Evolutionary conservation across 2,329 filamentous ascomycete species (phyloP).

Genomic region (Exophiala alcalophila): DNA sequence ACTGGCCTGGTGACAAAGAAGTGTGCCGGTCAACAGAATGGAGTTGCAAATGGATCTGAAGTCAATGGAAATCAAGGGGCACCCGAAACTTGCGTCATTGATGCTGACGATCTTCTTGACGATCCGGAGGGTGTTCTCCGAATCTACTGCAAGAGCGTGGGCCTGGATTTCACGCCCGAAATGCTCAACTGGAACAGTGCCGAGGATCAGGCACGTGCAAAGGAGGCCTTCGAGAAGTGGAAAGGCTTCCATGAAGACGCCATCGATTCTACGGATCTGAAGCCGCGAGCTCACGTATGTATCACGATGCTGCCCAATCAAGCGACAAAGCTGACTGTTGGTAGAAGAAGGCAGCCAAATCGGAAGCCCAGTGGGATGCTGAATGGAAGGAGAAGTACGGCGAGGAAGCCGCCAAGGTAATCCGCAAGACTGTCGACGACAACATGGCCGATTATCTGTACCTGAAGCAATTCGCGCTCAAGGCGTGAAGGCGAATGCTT

Average conservation of each 20-base stretch:
- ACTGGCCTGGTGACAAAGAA: conserved; percentile 68
- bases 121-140: conserved; percentile 72
- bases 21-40: conserved; percentile 47
- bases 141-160: conserved; percentile 77
- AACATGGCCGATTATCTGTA: conserved; percentile 63
- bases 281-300: conserved; percentile 53
- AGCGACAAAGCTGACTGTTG: conserved; percentile 24
- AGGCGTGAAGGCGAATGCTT: conserved; percentile 37
- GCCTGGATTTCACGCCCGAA: conserved; percentile 67
- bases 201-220: conserved; percentile 66
- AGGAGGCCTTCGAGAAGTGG: conserved; percentile 89
- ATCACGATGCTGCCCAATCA: background rate
- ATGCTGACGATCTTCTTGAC: conserved; percentile 91
- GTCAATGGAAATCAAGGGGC: conserved; percentile 27
- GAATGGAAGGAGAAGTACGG: conserved; percentile 63
- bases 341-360: conserved; percentile 37
- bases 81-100: conserved; percentile 76
- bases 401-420: conserved; percentile 56
- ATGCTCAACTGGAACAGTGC: conserved; percentile 86
- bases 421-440: conserved; percentile 57
- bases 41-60: conserved; percentile 28
- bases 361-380: conserved; percentile 55
- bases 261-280: conserved; percentile 74
- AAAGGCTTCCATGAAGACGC: conserved; percentile 95
- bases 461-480: conserved; percentile 63